Percentiles rank a stretch among this genome's conserved stretches.
These are phyloP conservation scores for Cladophialophora psammophila DNA, from an alignment of 2,329 filamentous ascomycete genomes.

Conservation along the genomic window DNA sequence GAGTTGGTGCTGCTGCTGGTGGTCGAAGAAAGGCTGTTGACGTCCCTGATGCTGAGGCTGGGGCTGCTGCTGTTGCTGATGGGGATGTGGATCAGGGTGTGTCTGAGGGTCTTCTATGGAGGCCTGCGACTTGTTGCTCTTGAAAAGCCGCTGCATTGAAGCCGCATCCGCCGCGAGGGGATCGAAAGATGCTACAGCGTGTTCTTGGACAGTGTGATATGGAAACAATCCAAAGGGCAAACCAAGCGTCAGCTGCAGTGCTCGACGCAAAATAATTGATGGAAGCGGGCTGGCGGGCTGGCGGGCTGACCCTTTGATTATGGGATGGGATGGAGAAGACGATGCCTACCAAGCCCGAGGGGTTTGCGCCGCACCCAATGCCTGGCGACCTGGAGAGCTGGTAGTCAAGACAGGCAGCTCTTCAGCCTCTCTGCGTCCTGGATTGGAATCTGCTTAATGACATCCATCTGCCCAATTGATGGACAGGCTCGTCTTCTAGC, in stretches of 20 bases:
- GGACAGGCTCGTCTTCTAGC: slow-evolving; percentile 6
- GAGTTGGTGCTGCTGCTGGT: slow-evolving; percentile 22
- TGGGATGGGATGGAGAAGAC: slow-evolving; percentile 7
- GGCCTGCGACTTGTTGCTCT: slow-evolving; percentile 42
- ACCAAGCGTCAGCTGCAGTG: slow-evolving; percentile 19
- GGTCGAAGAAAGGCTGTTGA: slow-evolving; percentile 25
- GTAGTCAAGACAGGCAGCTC: slow-evolving; percentile 12
- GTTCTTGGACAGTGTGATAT: slow-evolving; percentile 18
- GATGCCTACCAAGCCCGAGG: slow-evolving; percentile 8
- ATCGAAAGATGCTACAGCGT: slow-evolving; percentile 20
- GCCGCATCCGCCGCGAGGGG: slow-evolving; percentile 20
- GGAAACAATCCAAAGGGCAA: slow-evolving; percentile 13
- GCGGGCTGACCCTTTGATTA: slow-evolving; percentile 24
- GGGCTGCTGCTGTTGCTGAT: slow-evolving; percentile 17
- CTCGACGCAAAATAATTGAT: slow-evolving; percentile 10
- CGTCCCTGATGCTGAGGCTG: slow-evolving; percentile 5
- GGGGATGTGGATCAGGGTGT: slow-evolving; percentile 28
- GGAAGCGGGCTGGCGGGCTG: slow-evolving; percentile 23
- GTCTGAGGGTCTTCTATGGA: slow-evolving; percentile 37
- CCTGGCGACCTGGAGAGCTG: not conserved
- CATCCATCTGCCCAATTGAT: slow-evolving; percentile 9
- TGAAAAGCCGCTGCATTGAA: slow-evolving; percentile 41
- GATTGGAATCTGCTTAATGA: slow-evolving; percentile 12
- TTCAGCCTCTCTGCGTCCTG: slow-evolving; percentile 17
- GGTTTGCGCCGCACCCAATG: slow-evolving; percentile 1